Evolutionary conservation across 192 early-diverging fungal genomes (phyloP).

Genomic region (Mortierella hygrophila): DNA sequence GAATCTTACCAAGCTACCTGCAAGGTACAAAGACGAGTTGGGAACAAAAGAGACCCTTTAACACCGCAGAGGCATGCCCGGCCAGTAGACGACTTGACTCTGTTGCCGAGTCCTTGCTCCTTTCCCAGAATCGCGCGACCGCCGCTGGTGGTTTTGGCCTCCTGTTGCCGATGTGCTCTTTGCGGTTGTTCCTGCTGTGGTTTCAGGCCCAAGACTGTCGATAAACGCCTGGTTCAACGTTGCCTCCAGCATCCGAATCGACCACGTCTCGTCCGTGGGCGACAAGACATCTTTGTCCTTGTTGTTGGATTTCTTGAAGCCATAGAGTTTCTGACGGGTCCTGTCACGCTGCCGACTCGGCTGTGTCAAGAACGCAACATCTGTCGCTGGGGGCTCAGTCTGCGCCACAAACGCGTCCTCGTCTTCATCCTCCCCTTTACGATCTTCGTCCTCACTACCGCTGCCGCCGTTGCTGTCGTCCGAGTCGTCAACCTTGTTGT

Average conservation of each 20-base stretch:
- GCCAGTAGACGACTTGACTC: constrained; percentile 35
- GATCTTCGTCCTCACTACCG: background rate
- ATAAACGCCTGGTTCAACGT: constrained; percentile 34
- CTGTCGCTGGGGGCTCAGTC: constrained; percentile 22
- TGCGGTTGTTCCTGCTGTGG: background rate
- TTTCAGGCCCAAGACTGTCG: constrained; percentile 24
- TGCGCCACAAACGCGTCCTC: background rate
- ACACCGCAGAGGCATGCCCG: constrained; percentile 43
- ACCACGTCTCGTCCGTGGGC: background rate
- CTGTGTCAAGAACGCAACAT: constrained; percentile 16
- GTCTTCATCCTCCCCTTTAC: background rate
- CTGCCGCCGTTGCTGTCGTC: background rate
- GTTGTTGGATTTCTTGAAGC: background rate
- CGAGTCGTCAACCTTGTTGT: no score
- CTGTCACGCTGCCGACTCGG: background rate
- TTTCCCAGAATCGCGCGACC: background rate
- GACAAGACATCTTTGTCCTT: background rate
- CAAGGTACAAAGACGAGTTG: background rate
- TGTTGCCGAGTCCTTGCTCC: background rate
- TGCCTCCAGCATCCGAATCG: constrained; percentile 21
- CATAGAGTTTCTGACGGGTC: constrained; percentile 22
- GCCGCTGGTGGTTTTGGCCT: background rate
- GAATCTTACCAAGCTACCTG: constrained; percentile 15
- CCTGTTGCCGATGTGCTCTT: background rate
- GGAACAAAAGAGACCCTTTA: background rate